These are phyloP conservation scores for Uronychia binucleata DNA, from an alignment of 73 alveolate species.

Conservation along the genomic window DNA sequence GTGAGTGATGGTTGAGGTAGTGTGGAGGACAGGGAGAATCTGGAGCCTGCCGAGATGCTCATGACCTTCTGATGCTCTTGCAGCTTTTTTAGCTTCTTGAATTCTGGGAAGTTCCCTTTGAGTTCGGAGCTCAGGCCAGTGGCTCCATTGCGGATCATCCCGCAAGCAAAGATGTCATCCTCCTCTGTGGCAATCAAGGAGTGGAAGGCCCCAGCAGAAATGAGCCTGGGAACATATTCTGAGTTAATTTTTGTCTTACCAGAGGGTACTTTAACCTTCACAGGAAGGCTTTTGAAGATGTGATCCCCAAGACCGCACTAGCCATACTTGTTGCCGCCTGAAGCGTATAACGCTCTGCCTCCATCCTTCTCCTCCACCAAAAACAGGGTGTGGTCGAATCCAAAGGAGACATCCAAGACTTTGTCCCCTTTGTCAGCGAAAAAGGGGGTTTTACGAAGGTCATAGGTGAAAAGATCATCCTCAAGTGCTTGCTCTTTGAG, in stretches of 20 bases:
- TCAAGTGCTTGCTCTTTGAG: not conserved
- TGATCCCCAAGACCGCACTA: not conserved
- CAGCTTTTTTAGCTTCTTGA: not conserved
- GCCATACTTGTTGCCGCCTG: not conserved
- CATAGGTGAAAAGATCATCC: not conserved
- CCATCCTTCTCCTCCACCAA: not conserved
- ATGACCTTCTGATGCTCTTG: not conserved
- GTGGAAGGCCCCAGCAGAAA: slow-evolving; percentile 68
- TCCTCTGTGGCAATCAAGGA: slow-evolving; percentile 53
- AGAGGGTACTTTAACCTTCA: not conserved
- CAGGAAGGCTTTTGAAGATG: not conserved
- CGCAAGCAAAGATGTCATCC: slow-evolving; percentile 61
- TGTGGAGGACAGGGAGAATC: too few relatives aligned
- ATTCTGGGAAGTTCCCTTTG: not conserved
- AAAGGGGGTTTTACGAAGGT: not conserved
- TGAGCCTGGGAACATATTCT: not conserved
- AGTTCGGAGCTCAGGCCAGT: slow-evolving; percentile 31
- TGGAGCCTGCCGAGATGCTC: not conserved
- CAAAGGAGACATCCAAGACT: not conserved
- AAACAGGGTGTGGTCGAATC: not conserved
- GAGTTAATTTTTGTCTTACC: not conserved
- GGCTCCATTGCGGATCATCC: slow-evolving; percentile 63
- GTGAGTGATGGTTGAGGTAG: too few relatives aligned
- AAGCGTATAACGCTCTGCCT: not conserved
- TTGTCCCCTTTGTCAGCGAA: not conserved